Evolutionary conservation across 306 rosid genomes (phyloP), one percentile per base, ranked within the genome.

Genomic region (Cicer cuneatum): DNA sequence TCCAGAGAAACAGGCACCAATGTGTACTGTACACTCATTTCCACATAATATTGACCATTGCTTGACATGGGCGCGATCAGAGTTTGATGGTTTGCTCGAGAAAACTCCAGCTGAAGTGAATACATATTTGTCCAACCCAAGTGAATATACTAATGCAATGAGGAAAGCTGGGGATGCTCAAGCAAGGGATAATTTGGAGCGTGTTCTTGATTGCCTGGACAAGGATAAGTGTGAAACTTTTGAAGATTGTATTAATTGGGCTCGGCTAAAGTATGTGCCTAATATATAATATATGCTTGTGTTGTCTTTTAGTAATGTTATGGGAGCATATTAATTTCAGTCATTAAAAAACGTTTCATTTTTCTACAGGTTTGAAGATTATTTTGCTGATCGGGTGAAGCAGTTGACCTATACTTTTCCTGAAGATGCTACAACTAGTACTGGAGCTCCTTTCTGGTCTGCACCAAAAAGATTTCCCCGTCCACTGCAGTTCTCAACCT

Each of bases 11-110:
- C 96, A 94, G 81, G 98, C 98, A 2, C 98, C 98, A 7, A 94
- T 94, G 98, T 94, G 98, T 84, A 94, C 97, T 40, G 90, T 94
- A 56, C 98, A 94, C 85, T 94, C 98, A 1, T 94, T 94, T 78
- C 98, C 98, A 0, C 97, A 94, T 87, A 94, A 91, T 73, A 94
- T 94, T 74, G 97, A 94, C 41, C 98, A 94, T 75, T 94, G 98
- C 89, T 81, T 94, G 87, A 94, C 98, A 40, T 94, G 98, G 98
- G 98, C 97, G 42, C 90, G 97, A 68, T 94, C 98, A 9, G 98
- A 94, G 80, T 94, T 94, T 75, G 97, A 94, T 83, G 98, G 98
- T 58, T 85, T 91, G 83, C 87, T 94, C 43, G 97, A 91, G 89
- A 94, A 94, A 85, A 94, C 96, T 65, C 97, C 98, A 1, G 87